Base-by-base conservation (phyloP, 2,329 filamentous ascomycete species). In the Alternaria novae-zelandiae region DNA sequence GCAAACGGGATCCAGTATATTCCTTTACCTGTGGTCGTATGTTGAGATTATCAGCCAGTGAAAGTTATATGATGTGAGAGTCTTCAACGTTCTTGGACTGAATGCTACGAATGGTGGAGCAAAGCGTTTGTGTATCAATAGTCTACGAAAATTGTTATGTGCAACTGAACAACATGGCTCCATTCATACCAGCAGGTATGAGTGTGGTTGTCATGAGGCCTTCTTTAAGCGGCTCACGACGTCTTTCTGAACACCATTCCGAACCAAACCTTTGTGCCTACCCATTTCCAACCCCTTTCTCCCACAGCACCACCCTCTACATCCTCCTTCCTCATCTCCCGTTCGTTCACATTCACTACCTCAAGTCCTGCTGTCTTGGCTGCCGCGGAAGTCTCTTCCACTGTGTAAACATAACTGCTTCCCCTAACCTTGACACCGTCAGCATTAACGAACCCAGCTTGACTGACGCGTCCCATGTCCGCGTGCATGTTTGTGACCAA, bases 401-500 rank as follows among this genome's bases (percentile, higher is more conserved):
- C 73, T 12, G 80, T 82, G 79, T 91, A 84, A 44, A 83, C 83
- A 75, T 85, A 90, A 72, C 88, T 90, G 26, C 78, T 82, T 1
- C 87, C 87, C 50, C 87, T 80, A 15, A 91, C 83, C 79, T 91
- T 90, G 5, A 79, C 68, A 1, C 72, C 78, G 1, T 83, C 83
- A 17, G 76, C 78, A 7, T 88, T 86, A 12, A 87, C 81, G 70
- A 91, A 91, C 0, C 89, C 89, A 0, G 89, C 89, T 71, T 89
- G 87, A 25, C 84, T 86, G 15, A 84, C 81, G 13, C 66, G 65
- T 1, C 88, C 88, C 88, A 91, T 90, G 4, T 90, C 86, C 2
- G 83, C 77, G 73, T 91, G 89, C 89, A 91, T 91, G 70, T 90
- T 91, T 1, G 88, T 90, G n/a, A 91, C 70, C 10, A 90, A 79